Conservation (phyloP, 129 eudicot genomes). For the Tagetes patula region DNA sequence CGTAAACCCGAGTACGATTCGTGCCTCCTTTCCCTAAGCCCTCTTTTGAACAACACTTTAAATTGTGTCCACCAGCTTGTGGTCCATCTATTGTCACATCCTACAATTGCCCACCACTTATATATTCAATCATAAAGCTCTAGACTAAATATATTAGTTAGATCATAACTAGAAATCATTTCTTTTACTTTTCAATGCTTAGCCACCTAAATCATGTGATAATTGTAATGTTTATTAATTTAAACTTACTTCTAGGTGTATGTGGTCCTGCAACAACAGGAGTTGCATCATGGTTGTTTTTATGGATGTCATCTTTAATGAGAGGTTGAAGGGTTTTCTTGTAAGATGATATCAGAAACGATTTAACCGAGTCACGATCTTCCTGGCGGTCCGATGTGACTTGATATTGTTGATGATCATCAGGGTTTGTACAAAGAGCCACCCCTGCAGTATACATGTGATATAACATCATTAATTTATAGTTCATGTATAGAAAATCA, state of each 20-base stretch:
- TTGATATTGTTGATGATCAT: conserved; percentile 47
- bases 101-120: conserved; percentile 40
- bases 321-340: conserved; percentile 60
- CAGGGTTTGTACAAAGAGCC: conserved; percentile 49
- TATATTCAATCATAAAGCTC: neutral
- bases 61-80: conserved; percentile 92
- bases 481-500: too few species aligned
- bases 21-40: conserved; percentile 80
- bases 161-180: conserved; percentile 12
- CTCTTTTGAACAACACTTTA: conserved; percentile 76
- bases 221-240: conserved; percentile 13
- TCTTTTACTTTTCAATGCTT: conserved; percentile 19
- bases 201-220: conserved; percentile 28
- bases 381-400: conserved; percentile 52
- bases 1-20: conserved; percentile 80
- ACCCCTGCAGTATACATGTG: conserved; percentile 47
- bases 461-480: neutral
- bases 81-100: conserved; percentile 68
- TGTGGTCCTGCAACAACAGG: conserved; percentile 35
- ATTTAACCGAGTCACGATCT: conserved; percentile 50
- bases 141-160: neutral
- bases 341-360: conserved; percentile 57
- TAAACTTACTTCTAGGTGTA: conserved; percentile 57
- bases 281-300: conserved; percentile 29
- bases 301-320: conserved; percentile 55